Conservation (phyloP, 768 basidiomycete genomes). For the Asterophora lycoperdoides region DNA sequence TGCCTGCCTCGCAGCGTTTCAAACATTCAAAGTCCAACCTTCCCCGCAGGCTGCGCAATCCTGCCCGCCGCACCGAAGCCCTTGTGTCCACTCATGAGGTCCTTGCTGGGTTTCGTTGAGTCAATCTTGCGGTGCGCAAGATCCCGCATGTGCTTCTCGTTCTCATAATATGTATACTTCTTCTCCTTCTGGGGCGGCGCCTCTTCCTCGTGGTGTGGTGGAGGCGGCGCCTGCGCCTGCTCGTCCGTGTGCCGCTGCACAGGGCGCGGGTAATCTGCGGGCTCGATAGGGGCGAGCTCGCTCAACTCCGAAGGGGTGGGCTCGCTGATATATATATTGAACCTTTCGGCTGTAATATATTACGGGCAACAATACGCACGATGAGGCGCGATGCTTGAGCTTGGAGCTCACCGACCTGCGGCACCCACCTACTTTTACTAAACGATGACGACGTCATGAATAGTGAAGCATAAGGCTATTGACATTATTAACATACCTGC, state of each 20-base stretch:
- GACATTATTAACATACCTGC: conserved; percentile 35
- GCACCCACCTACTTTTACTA: conserved; percentile 49
- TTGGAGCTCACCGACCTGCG: conserved; percentile 43
- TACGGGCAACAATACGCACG: conserved; percentile 24
- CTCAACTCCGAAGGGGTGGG: no score
- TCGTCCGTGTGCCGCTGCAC: conserved; percentile 31
- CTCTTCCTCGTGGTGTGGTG: conserved; percentile 44
- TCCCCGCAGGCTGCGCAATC: conserved; percentile 58
- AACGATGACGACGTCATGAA: not conserved
- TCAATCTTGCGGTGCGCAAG: conserved; percentile 43
- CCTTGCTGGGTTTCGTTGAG: conserved; percentile 45
- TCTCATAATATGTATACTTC: conserved; percentile 35
- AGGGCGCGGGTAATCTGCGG: conserved; percentile 51
- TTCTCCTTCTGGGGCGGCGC: conserved; percentile 46
- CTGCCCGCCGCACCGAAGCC: conserved; percentile 42
- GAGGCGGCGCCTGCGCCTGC: conserved; percentile 26
- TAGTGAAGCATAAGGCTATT: not conserved
- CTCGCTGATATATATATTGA: not conserved
- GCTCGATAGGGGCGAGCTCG: conserved; percentile 12
- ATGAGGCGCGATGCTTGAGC: conserved; percentile 29
- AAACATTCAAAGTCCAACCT: conserved; percentile 28
- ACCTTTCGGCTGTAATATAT: not conserved
- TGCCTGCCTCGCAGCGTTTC: no score
- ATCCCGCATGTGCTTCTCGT: conserved; percentile 44
- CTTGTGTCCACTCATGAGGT: conserved; percentile 28